Base-by-base conservation (phyloP, 1,284 basidiomycete genomes). In the Ganoderma sp. region DNA sequence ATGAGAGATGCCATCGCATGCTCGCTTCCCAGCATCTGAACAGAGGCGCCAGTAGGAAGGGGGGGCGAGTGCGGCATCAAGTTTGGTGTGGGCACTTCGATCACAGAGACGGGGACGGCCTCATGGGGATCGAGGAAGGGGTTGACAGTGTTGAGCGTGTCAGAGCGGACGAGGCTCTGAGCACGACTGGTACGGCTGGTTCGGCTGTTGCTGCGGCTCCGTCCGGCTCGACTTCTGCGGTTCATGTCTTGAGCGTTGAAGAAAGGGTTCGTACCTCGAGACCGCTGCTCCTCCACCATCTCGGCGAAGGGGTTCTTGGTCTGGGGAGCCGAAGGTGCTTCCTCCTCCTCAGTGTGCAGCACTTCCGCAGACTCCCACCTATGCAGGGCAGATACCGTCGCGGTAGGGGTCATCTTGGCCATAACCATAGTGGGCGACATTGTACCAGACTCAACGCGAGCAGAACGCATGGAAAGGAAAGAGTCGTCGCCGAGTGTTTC, bases 291-390 rank as follows among this genome's bases (percentile, higher is more conserved):
- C 65, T 74, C 78, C 37, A 73, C 48, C 43, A 78, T 78, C 25
- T 82, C 81, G 28, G 76, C 73, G 73, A 87, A 87, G 6, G 87
- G 84, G 71, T 85, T 83, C 65, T 74, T 72, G 34, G 77, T 73
- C 42, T 76, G 66, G 59, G 77, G 75, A 2, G 79, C 71, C 22
- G 76, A 60, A 43, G 71, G 12, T 19, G 57, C 66, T 12, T 37
- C 45, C n/a, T 75, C 78, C 22, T 75, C 77, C 50, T 83, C 82
- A 63, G 82, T 82, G 61, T 87, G 81, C 64, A 90, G 72, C 12
- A 92, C 88, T 73, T 91, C 89, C 0, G 90, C 90, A 6, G 88
- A 89, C 77, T 92, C 87, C 90, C 90, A 92, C 50, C 76, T 83
- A 78, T 92, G 90, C 6, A 81, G 74, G 17, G 80, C 78, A 1